Base-by-base conservation (phyloP, 495 filamentous ascomycete species). In the Aspergillus ellipticus region DNA sequence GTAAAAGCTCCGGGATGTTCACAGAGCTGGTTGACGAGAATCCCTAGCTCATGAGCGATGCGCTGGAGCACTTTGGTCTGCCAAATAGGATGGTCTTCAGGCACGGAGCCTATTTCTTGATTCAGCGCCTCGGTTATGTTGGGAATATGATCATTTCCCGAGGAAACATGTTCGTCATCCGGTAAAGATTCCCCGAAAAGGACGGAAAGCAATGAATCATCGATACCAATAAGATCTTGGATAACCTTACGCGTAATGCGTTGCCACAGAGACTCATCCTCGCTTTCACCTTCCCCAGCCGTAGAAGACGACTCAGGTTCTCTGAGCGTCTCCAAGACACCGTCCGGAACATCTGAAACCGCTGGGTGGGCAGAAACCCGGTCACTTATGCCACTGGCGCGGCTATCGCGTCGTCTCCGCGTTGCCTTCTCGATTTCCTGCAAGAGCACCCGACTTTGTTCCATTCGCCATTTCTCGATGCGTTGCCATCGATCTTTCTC, bases 391-490 rank as follows among this genome's bases (percentile, higher is more conserved):
- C 56, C 54, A 49, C 71, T 68, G 52, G 43, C 56, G 53, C 62
- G 71, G 58, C 71, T 72, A 11, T 55, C 65, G 42, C 71, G 78
- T 39, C 82, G 77, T 54, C 85, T 81, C 58, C 87, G 82, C 9
- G 90, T 96, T 71, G 94, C 89, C 51, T 79, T 85, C 69, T 92
- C 88, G 45, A 98, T 92, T 67, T 96, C 89, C 46, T 96, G 88
- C 28, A 97, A 68, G 41, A 98, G 72, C 16, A 87, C 82, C 57
- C 79, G 79, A 62, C 90, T 96, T 68, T 97, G 95, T 64, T 97
- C 94, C 64, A 94, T 73, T 57, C 92, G 80, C 94, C 94, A 98
- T 42, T 82, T 77, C 69, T 97, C 90, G 72, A 98, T 96, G 58
- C 92, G 79, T 60, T 84, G 80, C 64, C 85, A 88, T 48, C 88